Evolutionary conservation across 305 asterid species (phyloP), one percentile per base, ranked within the genome.

Genomic region (Fraxinus nigra): DNA sequence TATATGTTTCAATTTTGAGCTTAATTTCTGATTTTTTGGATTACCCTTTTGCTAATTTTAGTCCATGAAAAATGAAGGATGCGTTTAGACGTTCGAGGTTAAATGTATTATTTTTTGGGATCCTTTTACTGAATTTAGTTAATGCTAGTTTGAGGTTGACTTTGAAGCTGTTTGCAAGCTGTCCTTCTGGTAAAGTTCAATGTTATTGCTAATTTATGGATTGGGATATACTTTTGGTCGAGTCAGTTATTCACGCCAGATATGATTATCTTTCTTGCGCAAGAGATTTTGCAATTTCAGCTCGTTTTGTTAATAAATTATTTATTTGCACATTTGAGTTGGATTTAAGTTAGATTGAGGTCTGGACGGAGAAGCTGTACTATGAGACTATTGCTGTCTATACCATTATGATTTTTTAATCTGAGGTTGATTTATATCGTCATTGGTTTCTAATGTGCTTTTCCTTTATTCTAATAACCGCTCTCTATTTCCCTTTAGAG

Each of bases 141-240:
- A 22, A 51, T 61, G 72, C 72, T 61, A 61, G 33, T 83, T 78
- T 54, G 79, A 28, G 77, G 40, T 81, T 77, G 33, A 63, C 78
- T 48, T 56, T 22, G 77, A 40, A 30, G 80, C 5, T 75, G 9
- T 67, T 76, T 28, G 74, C 3, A 8, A 67, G 20, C 30, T 67
- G 35, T 18, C 73, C 34, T 40, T 7, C 35, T 77, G 22, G 67
- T 84, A 26, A 28, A 67, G 74, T 37, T 73, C 70, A 61, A 69
- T 87, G 34, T 38, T 32, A 35, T 3, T 48, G 77, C 80, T 61
- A 7, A 79, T 81, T 76, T 4, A 16, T 59, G 70, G 76, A 82
- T 77, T 56, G 65, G 30, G 46, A 51, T 51, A 51, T 5, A 51
- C 61, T 51, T 48, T 51, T 16, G 22, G 8, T 51, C 61, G 5